Base-by-base conservation (phyloP, 805 yeast species). In the Metschnikowia drakensbergensis region DNA sequence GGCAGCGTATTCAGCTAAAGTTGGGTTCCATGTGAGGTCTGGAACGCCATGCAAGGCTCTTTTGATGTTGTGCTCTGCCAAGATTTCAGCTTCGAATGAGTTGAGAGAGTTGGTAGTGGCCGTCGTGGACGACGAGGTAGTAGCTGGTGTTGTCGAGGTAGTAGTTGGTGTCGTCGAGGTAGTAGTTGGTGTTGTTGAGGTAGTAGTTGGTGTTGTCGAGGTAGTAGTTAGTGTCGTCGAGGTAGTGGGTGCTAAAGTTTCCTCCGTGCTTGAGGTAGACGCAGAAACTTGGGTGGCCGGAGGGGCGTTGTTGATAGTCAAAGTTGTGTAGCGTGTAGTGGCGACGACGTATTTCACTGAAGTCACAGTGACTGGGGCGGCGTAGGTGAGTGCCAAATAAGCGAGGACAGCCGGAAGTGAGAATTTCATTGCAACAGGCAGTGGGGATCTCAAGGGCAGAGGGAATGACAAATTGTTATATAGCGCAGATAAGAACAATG, bases 1-100 rank as follows among this genome's bases (percentile, higher is more conserved):
- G 3, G 56, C 60, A 70, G 76, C 45, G 45, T 58, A 71, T 34
- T 64, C 50, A 26, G 69, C 69, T 51, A 72, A 63, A 8, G 60
- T 53, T 17, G 54, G 35, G 54, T 68, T 61, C 76, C 76, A 72
- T 3, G 50, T 36, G 47, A 72, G 59, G 23, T 57, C 50, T 40
- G 52, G 62, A n/a, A 63, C 60, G 11, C 62, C 62, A 61, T 71
- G 54, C 64, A 68, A 46, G 62, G 74, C 65, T 46, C 75, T 66
- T 58, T 66, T 63, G 5, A 10, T 52, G 56, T 72, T 72, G 60
- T 71, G 75, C 31, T 60, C 72, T 17, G 37, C 51, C 48, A 72
- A 63, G 38, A 72, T 69, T 5, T 54, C 67, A 23, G 59, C 36
- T 50, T 67, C 62, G 45, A 67, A 67, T 23, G 50, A 30, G 42